These are phyloP conservation scores for Xylaria multiplex DNA, from an alignment of 2,329 filamentous ascomycete genomes.

Conservation along the genomic window DNA sequence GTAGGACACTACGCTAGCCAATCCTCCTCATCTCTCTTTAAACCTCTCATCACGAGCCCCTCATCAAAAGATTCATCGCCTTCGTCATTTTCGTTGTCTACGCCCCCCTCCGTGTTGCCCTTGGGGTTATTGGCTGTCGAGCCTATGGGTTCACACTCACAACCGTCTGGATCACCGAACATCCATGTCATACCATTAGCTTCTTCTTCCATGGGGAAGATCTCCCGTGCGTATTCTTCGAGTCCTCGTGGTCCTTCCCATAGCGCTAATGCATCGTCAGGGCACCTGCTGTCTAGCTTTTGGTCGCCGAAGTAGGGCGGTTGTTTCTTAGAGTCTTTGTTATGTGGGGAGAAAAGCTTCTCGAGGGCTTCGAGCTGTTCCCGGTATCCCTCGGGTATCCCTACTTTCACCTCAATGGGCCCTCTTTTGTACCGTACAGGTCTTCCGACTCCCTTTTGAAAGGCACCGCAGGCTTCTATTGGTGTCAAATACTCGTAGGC, in stretches of 20 bases:
- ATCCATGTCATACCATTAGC: slow-evolving; percentile 96
- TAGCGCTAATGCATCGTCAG: slow-evolving; percentile 78
- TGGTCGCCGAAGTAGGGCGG: slow-evolving; percentile 71
- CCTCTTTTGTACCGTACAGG: slow-evolving; percentile 81
- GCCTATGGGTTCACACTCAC: slow-evolving; percentile 48
- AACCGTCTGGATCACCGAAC: slow-evolving; percentile 65
- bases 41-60: slow-evolving; percentile 65
- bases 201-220: slow-evolving; percentile 93
- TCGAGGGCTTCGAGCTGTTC: slow-evolving; percentile 81
- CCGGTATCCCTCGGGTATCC: slow-evolving; percentile 87
- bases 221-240: slow-evolving; percentile 93
- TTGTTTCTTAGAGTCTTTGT: slow-evolving; percentile 64
- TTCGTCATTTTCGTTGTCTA: slow-evolving; percentile 51
- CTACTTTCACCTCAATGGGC: slow-evolving; percentile 84
- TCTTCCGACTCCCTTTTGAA: slow-evolving; percentile 79
- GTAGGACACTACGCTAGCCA: slow-evolving; percentile 57
- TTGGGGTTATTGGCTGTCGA: slow-evolving; percentile 55
- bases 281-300: slow-evolving; percentile 70
- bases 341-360: slow-evolving; percentile 65
- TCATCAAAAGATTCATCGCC: slow-evolving; percentile 67
- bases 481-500: slow-evolving; percentile 92
- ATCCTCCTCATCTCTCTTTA: slow-evolving; percentile 67
- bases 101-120: slow-evolving; percentile 54
- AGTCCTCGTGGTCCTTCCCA: slow-evolving; percentile 93
- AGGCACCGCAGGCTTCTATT: slow-evolving; percentile 80